These are phyloP conservation scores for Morella rubra DNA, from an alignment of 306 rosid genomes.

Conservation along the genomic window DNA sequence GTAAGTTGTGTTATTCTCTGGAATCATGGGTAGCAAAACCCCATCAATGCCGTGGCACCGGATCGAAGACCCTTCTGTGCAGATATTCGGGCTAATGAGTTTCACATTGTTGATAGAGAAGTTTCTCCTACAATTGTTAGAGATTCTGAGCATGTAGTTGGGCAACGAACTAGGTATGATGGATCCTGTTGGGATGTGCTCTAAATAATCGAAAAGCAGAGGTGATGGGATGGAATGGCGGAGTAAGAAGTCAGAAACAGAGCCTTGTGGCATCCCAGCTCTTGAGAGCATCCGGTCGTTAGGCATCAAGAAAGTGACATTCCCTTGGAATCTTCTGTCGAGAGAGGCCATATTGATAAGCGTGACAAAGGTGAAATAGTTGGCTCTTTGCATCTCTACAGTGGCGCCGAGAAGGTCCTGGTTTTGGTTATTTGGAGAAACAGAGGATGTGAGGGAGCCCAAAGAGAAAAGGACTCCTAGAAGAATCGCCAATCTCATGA, in stretches of 20 bases:
- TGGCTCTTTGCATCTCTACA: constrained; percentile 62
- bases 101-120: constrained; percentile 50
- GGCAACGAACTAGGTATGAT: constrained; percentile 49
- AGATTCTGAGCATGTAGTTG: constrained; percentile 41
- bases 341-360: constrained; percentile 55
- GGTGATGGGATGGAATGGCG: constrained; percentile 70
- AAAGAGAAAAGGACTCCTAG: constrained; percentile 19
- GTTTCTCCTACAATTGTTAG: constrained; percentile 54
- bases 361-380: constrained; percentile 63
- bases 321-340: constrained; percentile 31
- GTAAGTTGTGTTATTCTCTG: constrained; percentile 10
- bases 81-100: constrained; percentile 57
- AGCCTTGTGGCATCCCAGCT: constrained; percentile 20
- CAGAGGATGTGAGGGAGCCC: not conserved
- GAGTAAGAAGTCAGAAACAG: constrained; percentile 40
- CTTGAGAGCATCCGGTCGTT: constrained; percentile 51
- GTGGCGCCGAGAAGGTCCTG: constrained; percentile 41
- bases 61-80: constrained; percentile 48
- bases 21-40: constrained; percentile 28
- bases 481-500: not conserved
- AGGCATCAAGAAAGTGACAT: constrained; percentile 63
- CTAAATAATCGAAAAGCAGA: constrained; percentile 39
- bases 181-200: constrained; percentile 56
- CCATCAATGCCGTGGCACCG: constrained; percentile 72
- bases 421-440: constrained; percentile 6